A percentile compares a stretch with the other conserved stretches of the same genome.
Conservation (phyloP, 768 basidiomycete species). For the Lactifluus pinguis region DNA sequence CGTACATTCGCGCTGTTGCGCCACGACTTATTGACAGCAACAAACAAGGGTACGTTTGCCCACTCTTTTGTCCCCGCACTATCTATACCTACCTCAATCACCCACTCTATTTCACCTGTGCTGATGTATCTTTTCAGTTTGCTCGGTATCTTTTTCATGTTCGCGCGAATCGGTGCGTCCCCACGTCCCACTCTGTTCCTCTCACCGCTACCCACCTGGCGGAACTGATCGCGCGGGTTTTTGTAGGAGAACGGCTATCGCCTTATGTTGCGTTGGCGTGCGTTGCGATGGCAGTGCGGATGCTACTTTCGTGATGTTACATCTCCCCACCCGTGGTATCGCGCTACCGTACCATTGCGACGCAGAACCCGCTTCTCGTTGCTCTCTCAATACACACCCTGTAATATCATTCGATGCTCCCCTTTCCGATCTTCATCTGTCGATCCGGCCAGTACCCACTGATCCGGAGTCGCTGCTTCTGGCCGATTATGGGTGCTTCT, state of each 20-base stretch:
- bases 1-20: conserved; percentile 84
- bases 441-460: no score
- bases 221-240: no score
- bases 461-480: no score
- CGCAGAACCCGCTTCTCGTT: no score
- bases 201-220: no score
- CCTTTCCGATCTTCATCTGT: no score
- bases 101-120: background rate
- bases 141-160: conserved; percentile 89
- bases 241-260: conserved; percentile 82
- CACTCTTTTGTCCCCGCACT: background rate
- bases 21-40: conserved; percentile 89
- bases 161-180: conserved; percentile 80
- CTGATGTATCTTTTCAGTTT: conserved; percentile 43
- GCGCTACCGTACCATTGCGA: background rate
- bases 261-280: conserved; percentile 95
- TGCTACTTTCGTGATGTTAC: conserved; percentile 36
- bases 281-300: conserved; percentile 80
- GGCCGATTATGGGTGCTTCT: no score
- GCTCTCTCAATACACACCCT: no score
- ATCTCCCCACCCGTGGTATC: no score
- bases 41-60: conserved; percentile 67
- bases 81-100: background rate
- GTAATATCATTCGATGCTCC: no score
- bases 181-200: no score